Conservation (phyloP, 352 stramenopile species). For the Pythium volutum region DNA sequence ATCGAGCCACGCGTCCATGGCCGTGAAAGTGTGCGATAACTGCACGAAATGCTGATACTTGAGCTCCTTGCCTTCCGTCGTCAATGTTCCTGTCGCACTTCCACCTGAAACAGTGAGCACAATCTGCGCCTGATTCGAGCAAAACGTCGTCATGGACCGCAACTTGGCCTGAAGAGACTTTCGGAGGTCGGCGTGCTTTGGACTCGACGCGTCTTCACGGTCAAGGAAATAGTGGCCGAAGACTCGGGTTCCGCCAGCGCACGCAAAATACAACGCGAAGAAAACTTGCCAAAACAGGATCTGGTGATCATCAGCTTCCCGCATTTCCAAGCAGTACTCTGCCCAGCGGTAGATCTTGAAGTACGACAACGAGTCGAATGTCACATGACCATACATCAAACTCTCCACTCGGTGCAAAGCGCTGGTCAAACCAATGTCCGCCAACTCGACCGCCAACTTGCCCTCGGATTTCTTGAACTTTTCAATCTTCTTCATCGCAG, state of each 20-base stretch:
- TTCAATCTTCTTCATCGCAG: conserved; percentile 75
- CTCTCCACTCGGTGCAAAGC: conserved; percentile 16
- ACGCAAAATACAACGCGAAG: conserved; percentile 40
- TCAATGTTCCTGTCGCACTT: conserved; percentile 19
- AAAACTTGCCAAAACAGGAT: conserved; percentile 44
- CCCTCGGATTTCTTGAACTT: conserved; percentile 71
- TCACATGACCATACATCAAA: conserved; percentile 22
- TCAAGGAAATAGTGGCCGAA: conserved; percentile 37
- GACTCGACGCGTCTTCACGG: conserved; percentile 22
- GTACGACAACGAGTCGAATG: conserved; percentile 22
- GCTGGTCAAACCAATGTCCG: conserved; percentile 14
- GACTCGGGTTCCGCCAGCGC: conserved; percentile 25
- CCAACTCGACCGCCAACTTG: conserved; percentile 46
- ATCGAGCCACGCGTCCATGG: conserved; percentile 87
- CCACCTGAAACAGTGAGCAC: conserved; percentile 22
- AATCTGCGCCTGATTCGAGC: conserved; percentile 31
- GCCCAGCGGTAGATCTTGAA: conserved; percentile 35
- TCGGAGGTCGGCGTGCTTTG: conserved; percentile 22
- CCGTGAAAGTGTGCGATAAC: conserved; percentile 45
- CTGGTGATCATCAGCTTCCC: conserved; percentile 28
- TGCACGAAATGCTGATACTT: conserved; percentile 32
- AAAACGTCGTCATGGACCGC: conserved; percentile 29
- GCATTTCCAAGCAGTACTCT: conserved; percentile 26
- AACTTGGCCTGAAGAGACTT: conserved; percentile 33
- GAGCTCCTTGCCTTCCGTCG: conserved; percentile 28